Percentiles rank a stretch among this genome's conserved stretches.
Evolutionary conservation across 805 yeast species (phyloP).

Genomic region (Candida michaelii): DNA sequence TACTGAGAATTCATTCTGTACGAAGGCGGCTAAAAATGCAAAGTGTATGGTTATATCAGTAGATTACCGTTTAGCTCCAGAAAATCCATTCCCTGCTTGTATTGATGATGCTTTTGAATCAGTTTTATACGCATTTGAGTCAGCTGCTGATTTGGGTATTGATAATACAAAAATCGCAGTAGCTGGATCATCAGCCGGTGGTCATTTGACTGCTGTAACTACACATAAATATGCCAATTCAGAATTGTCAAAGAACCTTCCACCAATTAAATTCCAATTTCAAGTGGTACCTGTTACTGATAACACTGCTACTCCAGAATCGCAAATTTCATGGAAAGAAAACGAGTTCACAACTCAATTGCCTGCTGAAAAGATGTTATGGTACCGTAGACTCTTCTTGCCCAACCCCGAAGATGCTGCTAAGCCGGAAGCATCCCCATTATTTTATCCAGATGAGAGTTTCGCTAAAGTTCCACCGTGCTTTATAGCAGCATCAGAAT

Average conservation of each 20-base stretch:
- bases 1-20: slow-evolving; percentile 44
- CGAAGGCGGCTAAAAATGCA: slow-evolving; percentile 37
- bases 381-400: slow-evolving; percentile 43
- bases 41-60: slow-evolving; percentile 43
- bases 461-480: slow-evolving; percentile 42
- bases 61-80: slow-evolving; percentile 54
- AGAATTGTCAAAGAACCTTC: slow-evolving; percentile 20
- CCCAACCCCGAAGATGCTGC: slow-evolving; percentile 28
- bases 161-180: slow-evolving; percentile 34
- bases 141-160: slow-evolving; percentile 20
- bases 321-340: slow-evolving; percentile 38
- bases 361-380: slow-evolving; percentile 45
- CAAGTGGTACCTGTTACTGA: slow-evolving; percentile 47
- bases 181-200: slow-evolving; percentile 52
- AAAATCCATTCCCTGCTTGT: slow-evolving; percentile 48
- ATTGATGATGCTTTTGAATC: slow-evolving; percentile 45
- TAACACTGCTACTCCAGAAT: slow-evolving; percentile 37
- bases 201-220: slow-evolving; percentile 37
- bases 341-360: slow-evolving; percentile 42
- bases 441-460: slow-evolving; percentile 39
- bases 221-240: slow-evolving; percentile 34
- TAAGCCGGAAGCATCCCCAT: slow-evolving; percentile 41
- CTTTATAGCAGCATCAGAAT: slow-evolving; percentile 41
- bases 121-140: slow-evolving; percentile 25
- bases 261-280: slow-evolving; percentile 39